A percentile compares a stretch with the other conserved stretches of the same genome.
Evolutionary conservation across 2,329 filamentous ascomycete species (phyloP).

Genomic region (Pezicula radicicola): DNA sequence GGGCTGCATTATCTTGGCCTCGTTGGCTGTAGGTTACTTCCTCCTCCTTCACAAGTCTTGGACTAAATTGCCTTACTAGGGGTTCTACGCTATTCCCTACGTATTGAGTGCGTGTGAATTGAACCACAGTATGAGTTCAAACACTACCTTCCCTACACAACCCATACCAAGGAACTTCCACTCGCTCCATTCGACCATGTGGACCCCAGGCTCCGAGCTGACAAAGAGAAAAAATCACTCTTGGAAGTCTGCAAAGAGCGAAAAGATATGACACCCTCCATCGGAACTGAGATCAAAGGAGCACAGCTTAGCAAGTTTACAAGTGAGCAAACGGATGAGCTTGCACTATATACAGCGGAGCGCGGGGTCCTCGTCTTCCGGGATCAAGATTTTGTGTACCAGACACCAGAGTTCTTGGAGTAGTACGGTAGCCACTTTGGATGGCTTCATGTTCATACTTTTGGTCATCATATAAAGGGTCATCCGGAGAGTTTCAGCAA

Average conservation of each 20-base stretch:
- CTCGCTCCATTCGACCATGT: neutral
- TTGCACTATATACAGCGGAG: conserved; percentile 42
- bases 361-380: conserved; percentile 60
- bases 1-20: no score
- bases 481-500: conserved; percentile 73
- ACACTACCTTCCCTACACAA: neutral
- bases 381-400: conserved; percentile 64
- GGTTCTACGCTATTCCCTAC: no score
- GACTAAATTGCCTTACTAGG: no score
- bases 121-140: neutral
- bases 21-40: no score
- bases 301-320: conserved; percentile 35
- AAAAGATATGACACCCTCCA: conserved; percentile 38
- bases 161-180: neutral
- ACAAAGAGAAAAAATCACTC: neutral
- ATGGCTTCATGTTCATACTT: conserved; percentile 60
- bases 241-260: neutral
- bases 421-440: conserved; percentile 72
- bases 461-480: conserved; percentile 55
- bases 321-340: conserved; percentile 17
- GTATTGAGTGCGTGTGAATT: neutral
- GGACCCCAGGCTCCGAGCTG: neutral
- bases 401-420: conserved; percentile 65
- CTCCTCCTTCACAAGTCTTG: no score
- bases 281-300: conserved; percentile 28